Percentiles rank a stretch among this genome's conserved stretches.
These are phyloP conservation scores for Pseudofabraea citricarpa DNA, from an alignment of 2,329 filamentous ascomycete species.

Conservation along the genomic window DNA sequence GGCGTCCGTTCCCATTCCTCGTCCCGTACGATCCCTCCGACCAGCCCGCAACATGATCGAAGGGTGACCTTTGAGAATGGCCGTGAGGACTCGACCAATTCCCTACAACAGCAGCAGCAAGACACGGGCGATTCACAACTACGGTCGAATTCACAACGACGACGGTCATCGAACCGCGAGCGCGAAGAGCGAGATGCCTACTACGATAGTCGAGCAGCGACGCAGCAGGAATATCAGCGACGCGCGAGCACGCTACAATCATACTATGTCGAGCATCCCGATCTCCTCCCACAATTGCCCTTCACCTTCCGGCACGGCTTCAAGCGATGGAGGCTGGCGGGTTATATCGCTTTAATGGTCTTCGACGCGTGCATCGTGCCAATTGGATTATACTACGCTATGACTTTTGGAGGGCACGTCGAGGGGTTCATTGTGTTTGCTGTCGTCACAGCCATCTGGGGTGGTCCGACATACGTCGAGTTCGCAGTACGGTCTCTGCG, in stretches of 20 bases:
- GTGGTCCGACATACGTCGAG: constrained; percentile 49
- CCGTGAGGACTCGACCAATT: constrained; percentile 8
- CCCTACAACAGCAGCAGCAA: not conserved
- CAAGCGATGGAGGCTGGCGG: constrained; percentile 17
- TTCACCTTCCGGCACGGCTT: constrained; percentile 22
- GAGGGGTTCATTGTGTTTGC: constrained; percentile 41
- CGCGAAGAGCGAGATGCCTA: constrained; percentile 15
- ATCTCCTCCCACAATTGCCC: constrained; percentile 18
- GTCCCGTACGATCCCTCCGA: not conserved
- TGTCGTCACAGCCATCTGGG: constrained; percentile 50
- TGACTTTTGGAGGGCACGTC: constrained; percentile 34
- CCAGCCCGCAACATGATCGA: constrained; percentile 1
- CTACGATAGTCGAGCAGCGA: constrained; percentile 18
- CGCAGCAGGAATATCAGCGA: constrained; percentile 15
- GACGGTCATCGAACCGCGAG: constrained; percentile 9
- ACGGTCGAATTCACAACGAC: constrained; percentile 4
- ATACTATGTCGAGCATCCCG: constrained; percentile 18
- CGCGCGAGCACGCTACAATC: constrained; percentile 17
- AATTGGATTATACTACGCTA: constrained; percentile 47
- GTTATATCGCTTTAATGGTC: constrained; percentile 37
- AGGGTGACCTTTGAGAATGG: constrained; percentile 15
- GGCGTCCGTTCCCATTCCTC: not conserved
- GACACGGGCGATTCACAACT: not conserved
- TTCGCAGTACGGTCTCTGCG: constrained; percentile 44
- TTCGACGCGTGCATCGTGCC: constrained; percentile 44